A percentile compares a stretch with the other conserved stretches of the same genome.
Conservation (phyloP, 2,329 filamentous ascomycete genomes). For the Xylariaceae sp. region DNA sequence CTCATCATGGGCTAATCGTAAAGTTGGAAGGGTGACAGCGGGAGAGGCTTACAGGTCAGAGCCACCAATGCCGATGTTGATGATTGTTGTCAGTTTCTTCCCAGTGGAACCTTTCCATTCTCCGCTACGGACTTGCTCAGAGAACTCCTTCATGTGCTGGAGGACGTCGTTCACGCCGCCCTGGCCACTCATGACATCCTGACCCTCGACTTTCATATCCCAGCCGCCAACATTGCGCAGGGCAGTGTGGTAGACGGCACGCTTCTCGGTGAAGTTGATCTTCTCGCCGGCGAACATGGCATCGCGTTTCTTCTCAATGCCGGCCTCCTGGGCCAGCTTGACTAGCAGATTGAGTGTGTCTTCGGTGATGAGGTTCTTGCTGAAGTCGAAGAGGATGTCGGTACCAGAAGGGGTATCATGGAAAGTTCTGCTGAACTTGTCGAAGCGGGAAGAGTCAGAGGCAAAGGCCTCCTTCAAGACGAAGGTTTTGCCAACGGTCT, state of each 20-base stretch:
- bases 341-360: constrained; percentile 85
- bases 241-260: constrained; percentile 92
- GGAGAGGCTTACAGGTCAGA: constrained; percentile 78
- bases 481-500: constrained; percentile 80
- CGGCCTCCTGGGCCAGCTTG: constrained; percentile 87
- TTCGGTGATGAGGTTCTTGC: constrained; percentile 96
- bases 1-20: background rate
- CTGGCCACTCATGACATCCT: constrained; percentile 86
- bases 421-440: constrained; percentile 86
- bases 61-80: constrained; percentile 97
- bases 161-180: constrained; percentile 88
- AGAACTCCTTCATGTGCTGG: constrained; percentile 98
- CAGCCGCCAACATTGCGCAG: constrained; percentile 85
- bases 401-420: constrained; percentile 70
- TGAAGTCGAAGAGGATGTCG: constrained; percentile 96
- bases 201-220: constrained; percentile 78
- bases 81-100: constrained; percentile 92
- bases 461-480: constrained; percentile 91
- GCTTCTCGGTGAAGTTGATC: constrained; percentile 98
- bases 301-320: constrained; percentile 89
- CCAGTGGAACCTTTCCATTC: constrained; percentile 97
- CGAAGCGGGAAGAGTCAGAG: constrained; percentile 81
- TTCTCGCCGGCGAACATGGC: constrained; percentile 96
- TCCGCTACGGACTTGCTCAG: constrained; percentile 87
- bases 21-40: background rate